Percentiles rank a stretch among this genome's conserved stretches.
These are phyloP conservation scores for Backusella parvicylindrica DNA, from an alignment of 192 early-diverging fungal genomes.

Conservation along the genomic window DNA sequence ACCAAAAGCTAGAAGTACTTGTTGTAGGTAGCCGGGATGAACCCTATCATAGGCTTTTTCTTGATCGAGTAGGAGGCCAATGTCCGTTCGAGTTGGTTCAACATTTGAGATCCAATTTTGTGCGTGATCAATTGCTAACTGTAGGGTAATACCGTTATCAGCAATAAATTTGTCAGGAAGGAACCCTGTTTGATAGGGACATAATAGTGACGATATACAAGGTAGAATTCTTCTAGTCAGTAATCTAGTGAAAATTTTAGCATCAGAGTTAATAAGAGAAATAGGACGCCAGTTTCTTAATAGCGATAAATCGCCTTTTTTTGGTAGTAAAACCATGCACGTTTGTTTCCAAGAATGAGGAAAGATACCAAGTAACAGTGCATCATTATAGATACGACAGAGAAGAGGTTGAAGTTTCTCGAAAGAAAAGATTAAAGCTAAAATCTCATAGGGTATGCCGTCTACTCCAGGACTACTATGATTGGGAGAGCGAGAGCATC, in stretches of 20 bases:
- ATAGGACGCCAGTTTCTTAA: slow-evolving; percentile 15
- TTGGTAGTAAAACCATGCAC: slow-evolving; percentile 14
- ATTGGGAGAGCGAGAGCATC: not conserved
- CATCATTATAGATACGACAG: not conserved
- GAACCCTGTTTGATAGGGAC: slow-evolving; percentile 15
- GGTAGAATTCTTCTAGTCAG: not conserved
- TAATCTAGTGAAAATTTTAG: not conserved
- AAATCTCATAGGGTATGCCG: slow-evolving; percentile 5
- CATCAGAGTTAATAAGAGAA: slow-evolving; percentile 7
- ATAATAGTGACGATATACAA: not conserved
- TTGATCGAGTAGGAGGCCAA: not conserved
- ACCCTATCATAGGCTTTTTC: slow-evolving; percentile 8
- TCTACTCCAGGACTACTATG: not conserved
- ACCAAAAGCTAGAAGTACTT: slow-evolving; percentile 5
- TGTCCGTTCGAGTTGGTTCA: not conserved
- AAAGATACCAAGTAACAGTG: not conserved
- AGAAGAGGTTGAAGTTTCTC: not conserved
- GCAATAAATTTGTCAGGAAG: not conserved
- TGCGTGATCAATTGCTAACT: not conserved
- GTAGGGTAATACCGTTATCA: slow-evolving; percentile 13
- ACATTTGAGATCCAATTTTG: not conserved
- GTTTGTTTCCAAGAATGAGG: not conserved
- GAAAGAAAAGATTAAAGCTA: not conserved
- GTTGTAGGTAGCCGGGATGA: not conserved
- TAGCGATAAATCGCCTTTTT: slow-evolving; percentile 15